Percentiles rank a stretch among this genome's conserved stretches.
These are phyloP conservation scores for Dryas octopetala DNA, from an alignment of 306 rosid genomes.

Conservation along the genomic window DNA sequence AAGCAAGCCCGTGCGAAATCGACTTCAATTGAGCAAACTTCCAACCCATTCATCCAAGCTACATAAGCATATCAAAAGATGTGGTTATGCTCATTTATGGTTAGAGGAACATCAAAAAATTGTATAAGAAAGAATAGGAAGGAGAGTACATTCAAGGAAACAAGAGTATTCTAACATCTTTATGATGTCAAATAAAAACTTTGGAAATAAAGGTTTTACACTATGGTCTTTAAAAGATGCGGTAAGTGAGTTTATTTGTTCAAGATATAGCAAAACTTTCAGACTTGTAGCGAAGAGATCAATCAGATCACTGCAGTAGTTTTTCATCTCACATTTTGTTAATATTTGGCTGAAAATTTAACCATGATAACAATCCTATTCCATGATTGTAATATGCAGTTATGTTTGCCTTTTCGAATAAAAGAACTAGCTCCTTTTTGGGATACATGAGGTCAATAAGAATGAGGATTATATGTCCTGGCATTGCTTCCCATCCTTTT, in stretches of 20 bases:
- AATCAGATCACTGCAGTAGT: too few species aligned
- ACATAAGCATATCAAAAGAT: constrained; percentile 23
- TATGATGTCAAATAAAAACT: neutral
- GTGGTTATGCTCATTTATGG: neutral
- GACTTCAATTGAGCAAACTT: constrained; percentile 70
- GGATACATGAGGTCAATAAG: neutral
- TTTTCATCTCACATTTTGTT: too few species aligned
- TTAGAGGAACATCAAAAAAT: neutral
- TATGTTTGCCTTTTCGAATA: neutral
- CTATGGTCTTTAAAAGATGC: neutral
- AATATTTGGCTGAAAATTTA: neutral
- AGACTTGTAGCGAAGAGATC: too few species aligned
- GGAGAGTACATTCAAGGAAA: neutral
- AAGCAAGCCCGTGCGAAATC: constrained; percentile 58
- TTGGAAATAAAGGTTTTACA: neutral
- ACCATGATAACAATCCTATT: neutral
- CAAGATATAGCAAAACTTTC: too few species aligned
- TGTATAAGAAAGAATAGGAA: neutral
- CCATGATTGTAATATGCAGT: neutral
- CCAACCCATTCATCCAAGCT: constrained; percentile 93
- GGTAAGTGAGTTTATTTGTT: neutral
- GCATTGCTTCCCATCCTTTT: too few species aligned
- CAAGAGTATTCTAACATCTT: neutral
- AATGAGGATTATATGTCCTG: too few species aligned
- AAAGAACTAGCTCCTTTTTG: neutral